Conservation (phyloP, 257 asterid species). For the Penstemon eatonii region DNA sequence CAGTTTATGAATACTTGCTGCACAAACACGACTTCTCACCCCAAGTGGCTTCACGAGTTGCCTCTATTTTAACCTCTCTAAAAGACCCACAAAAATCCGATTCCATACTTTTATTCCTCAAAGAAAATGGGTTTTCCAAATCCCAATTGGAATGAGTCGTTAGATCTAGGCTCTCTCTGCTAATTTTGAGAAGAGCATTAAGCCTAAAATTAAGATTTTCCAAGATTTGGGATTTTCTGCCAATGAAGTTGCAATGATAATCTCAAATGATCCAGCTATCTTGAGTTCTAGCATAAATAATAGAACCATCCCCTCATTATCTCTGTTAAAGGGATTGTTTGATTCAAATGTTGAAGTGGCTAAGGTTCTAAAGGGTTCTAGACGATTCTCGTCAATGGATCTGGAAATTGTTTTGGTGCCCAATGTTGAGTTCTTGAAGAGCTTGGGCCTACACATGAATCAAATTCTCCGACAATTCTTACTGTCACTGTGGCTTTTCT, state of each 20-base stretch:
- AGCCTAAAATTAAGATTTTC: conserved; percentile 48
- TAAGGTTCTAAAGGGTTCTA: conserved; percentile 20
- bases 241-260: conserved; percentile 27
- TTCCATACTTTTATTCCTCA: conserved; percentile 33
- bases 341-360: conserved; percentile 37
- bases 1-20: conserved; percentile 19
- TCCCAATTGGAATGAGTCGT: conserved; percentile 40
- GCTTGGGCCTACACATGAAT: conserved; percentile 35
- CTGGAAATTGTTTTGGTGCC: conserved; percentile 37
- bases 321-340: conserved; percentile 29
- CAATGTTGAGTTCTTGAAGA: conserved; percentile 40
- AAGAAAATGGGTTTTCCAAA: conserved; percentile 42
- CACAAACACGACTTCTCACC: conserved; percentile 37
- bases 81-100: conserved; percentile 30
- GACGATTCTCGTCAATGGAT: conserved; percentile 30
- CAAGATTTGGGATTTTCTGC: conserved; percentile 43
- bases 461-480: conserved; percentile 10
- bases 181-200: conserved; percentile 29
- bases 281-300: conserved; percentile 25
- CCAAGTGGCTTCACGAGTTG: conserved; percentile 29
- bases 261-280: conserved; percentile 31
- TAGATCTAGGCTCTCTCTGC: conserved; percentile 11
- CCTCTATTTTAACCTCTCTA: conserved; percentile 23
- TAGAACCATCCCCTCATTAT: conserved; percentile 28
- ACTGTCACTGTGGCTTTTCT: conserved; percentile 21